Evolutionary conservation across 805 yeast genomes (phyloP).

Genomic region (Pichia sporocuriosa): DNA sequence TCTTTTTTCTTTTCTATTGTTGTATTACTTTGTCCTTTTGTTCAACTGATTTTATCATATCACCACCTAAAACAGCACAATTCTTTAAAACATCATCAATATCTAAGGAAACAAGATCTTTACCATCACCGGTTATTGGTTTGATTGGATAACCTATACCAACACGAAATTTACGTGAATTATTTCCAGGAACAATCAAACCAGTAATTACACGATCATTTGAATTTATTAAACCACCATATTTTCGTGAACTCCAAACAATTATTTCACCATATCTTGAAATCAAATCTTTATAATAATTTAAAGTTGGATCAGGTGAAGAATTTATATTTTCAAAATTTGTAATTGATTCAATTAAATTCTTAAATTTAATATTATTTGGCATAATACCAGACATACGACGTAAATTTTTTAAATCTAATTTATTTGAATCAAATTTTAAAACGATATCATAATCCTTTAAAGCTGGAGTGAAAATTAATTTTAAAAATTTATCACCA

Average conservation of each 20-base stretch:
- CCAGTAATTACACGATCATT: slow-evolving; percentile 62
- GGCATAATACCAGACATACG: slow-evolving; percentile 52
- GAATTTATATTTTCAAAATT: slow-evolving; percentile 30
- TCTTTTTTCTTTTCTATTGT: slow-evolving; percentile 4
- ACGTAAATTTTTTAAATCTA: slow-evolving; percentile 28
- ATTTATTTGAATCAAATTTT: slow-evolving; percentile 36
- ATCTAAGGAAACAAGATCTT: slow-evolving; percentile 48
- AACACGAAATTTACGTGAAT: slow-evolving; percentile 67
- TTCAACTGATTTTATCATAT: slow-evolving; percentile 33
- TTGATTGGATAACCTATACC: slow-evolving; percentile 67
- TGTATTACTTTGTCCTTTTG: too few species aligned
- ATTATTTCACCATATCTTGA: slow-evolving; percentile 59
- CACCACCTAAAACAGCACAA: slow-evolving; percentile 48
- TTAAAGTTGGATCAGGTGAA: slow-evolving; percentile 52
- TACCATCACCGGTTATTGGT: slow-evolving; percentile 39
- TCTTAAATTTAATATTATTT: slow-evolving; percentile 47
- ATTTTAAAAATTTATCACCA: slow-evolving; percentile 35
- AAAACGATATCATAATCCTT: slow-evolving; percentile 81
- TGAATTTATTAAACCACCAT: slow-evolving; percentile 45
- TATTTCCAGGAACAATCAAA: slow-evolving; percentile 63
- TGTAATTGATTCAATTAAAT: slow-evolving; percentile 38
- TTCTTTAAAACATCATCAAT: slow-evolving; percentile 12
- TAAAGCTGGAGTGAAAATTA: slow-evolving; percentile 73
- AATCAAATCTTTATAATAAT: slow-evolving; percentile 53
- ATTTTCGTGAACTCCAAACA: slow-evolving; percentile 54